Evolutionary conservation across 208 protist genomes (phyloP).

Genomic region (Acanthamoeba castellanii): DNA sequence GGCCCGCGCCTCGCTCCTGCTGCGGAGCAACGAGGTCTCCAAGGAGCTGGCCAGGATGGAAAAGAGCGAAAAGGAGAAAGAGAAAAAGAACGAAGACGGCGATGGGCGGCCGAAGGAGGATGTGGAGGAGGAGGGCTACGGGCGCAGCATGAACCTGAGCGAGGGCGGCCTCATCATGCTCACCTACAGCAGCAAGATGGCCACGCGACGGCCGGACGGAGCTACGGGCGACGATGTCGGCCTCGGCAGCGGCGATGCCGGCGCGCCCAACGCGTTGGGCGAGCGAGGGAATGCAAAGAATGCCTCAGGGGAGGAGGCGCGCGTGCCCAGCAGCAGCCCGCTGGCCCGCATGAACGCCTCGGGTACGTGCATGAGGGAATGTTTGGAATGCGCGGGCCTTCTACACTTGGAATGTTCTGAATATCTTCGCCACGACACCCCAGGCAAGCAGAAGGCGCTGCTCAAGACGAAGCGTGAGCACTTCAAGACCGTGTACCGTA

Average conservation of each 20-base stretch:
- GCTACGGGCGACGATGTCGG: background rate
- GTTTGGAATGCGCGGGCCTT: too few species aligned
- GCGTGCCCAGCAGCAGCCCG: background rate
- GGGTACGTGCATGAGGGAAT: background rate
- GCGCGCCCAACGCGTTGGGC: background rate
- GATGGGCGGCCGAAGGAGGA: background rate
- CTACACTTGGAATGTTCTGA: background rate
- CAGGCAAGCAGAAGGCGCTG: background rate
- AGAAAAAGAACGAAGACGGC: background rate
- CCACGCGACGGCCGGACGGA: background rate
- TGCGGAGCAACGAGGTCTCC: background rate
- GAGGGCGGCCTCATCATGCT: slow-evolving; percentile 35
- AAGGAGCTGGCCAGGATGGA: background rate
- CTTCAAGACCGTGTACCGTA: slow-evolving; percentile 48
- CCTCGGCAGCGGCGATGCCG: too few species aligned
- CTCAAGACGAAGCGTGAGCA: slow-evolving; percentile 28
- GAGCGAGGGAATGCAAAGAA: background rate
- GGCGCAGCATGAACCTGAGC: background rate
- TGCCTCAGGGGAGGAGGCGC: too few species aligned
- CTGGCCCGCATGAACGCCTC: background rate
- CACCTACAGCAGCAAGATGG: background rate
- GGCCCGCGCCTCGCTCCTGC: slow-evolving; percentile 10
- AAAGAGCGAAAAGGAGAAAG: background rate
- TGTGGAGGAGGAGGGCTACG: background rate
- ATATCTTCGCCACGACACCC: too few species aligned